Evolutionary conservation across 345 rosid genomes (phyloP).

Genomic region (Acer negundo): DNA sequence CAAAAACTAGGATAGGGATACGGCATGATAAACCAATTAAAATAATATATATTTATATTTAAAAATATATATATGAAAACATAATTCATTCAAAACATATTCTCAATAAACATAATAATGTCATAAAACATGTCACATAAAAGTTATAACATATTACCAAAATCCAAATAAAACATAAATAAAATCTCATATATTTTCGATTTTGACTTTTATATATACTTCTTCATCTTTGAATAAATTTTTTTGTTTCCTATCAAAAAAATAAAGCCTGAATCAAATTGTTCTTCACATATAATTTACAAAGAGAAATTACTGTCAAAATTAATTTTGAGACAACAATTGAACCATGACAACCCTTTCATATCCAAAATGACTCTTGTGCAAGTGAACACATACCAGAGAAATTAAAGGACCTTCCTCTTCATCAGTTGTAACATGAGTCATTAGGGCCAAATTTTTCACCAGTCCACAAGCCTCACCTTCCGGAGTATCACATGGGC

Average conservation of each 20-base stretch:
- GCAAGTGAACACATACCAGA: constrained; percentile 46
- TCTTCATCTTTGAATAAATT: not conserved
- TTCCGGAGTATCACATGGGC: constrained; percentile 99
- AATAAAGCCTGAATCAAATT: not conserved
- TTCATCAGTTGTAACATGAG: constrained; percentile 95
- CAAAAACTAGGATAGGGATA: too few relatives aligned
- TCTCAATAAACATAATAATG: too few relatives aligned
- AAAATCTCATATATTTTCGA: not conserved
- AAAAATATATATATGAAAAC: too few relatives aligned
- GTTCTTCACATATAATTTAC: not conserved
- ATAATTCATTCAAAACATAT: too few relatives aligned
- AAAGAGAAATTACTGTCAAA: not conserved
- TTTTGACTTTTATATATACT: too few relatives aligned
- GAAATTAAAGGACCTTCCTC: constrained; percentile 86
- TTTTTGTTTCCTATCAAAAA: too few relatives aligned
- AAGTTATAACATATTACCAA: too few relatives aligned
- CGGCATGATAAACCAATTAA: too few relatives aligned
- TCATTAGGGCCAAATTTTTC: constrained; percentile 96
- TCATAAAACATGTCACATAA: too few relatives aligned
- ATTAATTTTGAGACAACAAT: not conserved
- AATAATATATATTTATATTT: too few relatives aligned
- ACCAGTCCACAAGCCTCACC: constrained; percentile 97
- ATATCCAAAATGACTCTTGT: constrained; percentile 18
- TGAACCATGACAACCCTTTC: not conserved
- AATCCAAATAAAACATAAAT: too few relatives aligned